Evolutionary conservation across 73 alveolate genomes (phyloP).

Genomic region (Urostyla sp.): DNA sequence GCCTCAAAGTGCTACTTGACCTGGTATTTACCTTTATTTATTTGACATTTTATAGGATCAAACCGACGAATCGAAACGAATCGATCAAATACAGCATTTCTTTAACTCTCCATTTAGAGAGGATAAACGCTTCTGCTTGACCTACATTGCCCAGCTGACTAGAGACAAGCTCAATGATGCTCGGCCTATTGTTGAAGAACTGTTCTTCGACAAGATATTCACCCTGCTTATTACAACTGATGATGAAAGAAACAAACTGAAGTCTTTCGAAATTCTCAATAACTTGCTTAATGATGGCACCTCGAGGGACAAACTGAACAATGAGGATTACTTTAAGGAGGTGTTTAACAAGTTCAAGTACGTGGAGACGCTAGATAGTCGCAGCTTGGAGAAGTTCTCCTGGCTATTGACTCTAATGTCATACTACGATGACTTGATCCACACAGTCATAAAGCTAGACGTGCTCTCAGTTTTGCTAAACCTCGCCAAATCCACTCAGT

Average conservation of each 20-base stretch:
- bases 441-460: conserved; percentile 43
- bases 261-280: conserved; percentile 59
- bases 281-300: conserved; percentile 55
- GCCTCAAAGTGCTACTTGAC: conserved; percentile 57
- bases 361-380: conserved; percentile 19
- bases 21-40: background rate
- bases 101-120: conserved; percentile 67
- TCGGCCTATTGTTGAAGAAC: conserved; percentile 47
- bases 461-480: conserved; percentile 59
- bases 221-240: conserved; percentile 42
- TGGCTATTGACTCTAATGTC: conserved; percentile 71
- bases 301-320: conserved; percentile 39
- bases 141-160: conserved; percentile 60
- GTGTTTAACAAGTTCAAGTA: conserved; percentile 31
- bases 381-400: conserved; percentile 63
- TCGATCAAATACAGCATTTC: conserved; percentile 49
- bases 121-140: conserved; percentile 64
- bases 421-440: conserved; percentile 70
- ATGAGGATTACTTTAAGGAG: conserved; percentile 49
- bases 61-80: background rate
- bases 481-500: conserved; percentile 26
- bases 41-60: background rate
- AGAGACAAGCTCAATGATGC: conserved; percentile 61
- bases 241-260: conserved; percentile 60
- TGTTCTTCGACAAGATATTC: conserved; percentile 62